Evolutionary conservation across 2,329 filamentous ascomycete species (phyloP).

Genomic region (Apiospora rasikravindrae): DNA sequence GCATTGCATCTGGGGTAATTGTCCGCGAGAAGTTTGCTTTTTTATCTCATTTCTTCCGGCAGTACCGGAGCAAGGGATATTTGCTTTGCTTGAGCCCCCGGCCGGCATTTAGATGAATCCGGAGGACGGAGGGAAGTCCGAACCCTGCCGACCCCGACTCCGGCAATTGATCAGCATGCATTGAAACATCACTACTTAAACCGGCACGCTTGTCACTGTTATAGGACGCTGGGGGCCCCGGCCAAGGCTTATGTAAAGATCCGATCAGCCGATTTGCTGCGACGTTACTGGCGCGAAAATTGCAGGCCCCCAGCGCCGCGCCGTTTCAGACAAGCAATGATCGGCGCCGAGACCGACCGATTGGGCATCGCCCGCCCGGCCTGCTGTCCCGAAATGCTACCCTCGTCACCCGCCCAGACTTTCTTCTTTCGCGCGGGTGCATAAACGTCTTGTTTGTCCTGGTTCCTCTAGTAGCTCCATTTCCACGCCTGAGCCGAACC

Average conservation of each 20-base stretch:
- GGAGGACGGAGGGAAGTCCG: not conserved
- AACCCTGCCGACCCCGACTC: constrained; percentile 7
- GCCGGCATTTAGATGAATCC: not conserved
- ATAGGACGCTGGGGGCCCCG: not conserved
- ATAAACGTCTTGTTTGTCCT: not conserved
- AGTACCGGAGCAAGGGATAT: not conserved
- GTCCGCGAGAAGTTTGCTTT: not conserved
- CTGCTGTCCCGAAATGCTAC: not conserved
- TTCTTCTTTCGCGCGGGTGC: not conserved
- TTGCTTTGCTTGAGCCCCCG: not conserved
- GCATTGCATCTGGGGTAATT: not conserved
- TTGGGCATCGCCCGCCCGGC: not conserved
- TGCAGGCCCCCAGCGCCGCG: not conserved
- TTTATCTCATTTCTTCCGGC: not conserved
- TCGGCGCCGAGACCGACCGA: not conserved
- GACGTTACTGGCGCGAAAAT: not conserved
- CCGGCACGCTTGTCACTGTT: not conserved
- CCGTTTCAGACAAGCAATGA: constrained; percentile 10
- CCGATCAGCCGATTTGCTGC: not conserved
- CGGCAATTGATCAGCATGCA: not conserved
- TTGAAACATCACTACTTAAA: not conserved
- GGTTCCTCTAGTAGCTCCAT: not conserved
- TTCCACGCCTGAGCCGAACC: not conserved
- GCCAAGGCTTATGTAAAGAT: not conserved
- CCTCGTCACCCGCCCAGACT: not conserved